A percentile compares a stretch with the other conserved stretches of the same genome.
Evolutionary conservation across 1,284 basidiomycete genomes (phyloP).

Genomic region (Sanghuangporus weigelae): DNA sequence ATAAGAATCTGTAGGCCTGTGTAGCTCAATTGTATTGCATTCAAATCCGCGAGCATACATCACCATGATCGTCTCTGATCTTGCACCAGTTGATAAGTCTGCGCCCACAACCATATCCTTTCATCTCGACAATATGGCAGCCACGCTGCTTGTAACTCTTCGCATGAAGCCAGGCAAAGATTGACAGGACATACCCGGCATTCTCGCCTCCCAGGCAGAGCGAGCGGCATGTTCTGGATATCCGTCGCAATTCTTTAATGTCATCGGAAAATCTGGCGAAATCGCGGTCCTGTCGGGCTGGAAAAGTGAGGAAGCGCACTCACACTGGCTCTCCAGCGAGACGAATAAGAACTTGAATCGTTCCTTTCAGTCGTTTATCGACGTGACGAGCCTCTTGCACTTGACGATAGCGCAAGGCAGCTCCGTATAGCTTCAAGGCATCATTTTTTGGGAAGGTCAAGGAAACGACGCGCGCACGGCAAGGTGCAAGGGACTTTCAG

Average conservation of each 20-base stretch:
- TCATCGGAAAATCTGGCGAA: slow-evolving; percentile 21
- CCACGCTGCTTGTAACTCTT: slow-evolving; percentile 34
- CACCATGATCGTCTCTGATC: too few species aligned
- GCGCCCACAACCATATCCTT: background rate
- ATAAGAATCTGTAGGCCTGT: too few species aligned
- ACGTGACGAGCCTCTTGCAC: slow-evolving; percentile 35
- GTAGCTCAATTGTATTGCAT: too few species aligned
- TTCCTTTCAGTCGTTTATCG: slow-evolving; percentile 28
- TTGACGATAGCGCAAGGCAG: slow-evolving; percentile 26
- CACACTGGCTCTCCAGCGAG: slow-evolving; percentile 38
- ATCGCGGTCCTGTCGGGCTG: slow-evolving; percentile 43
- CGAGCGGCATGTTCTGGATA: slow-evolving; percentile 38
- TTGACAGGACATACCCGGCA: slow-evolving; percentile 20
- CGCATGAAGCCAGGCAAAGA: slow-evolving; percentile 19
- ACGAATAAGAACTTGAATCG: slow-evolving; percentile 35
- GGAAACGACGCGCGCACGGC: background rate
- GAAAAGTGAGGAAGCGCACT: slow-evolving; percentile 35
- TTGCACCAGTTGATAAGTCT: too few species aligned
- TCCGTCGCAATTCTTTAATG: slow-evolving; percentile 34
- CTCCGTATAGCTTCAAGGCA: background rate
- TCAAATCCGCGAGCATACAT: too few species aligned
- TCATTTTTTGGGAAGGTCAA: background rate
- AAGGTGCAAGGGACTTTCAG: background rate
- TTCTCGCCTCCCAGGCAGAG: slow-evolving; percentile 22
- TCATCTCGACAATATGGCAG: slow-evolving; percentile 27